These are phyloP conservation scores for Coemansia reversa DNA, from an alignment of 192 early-diverging fungal genomes.

Conservation along the genomic window DNA sequence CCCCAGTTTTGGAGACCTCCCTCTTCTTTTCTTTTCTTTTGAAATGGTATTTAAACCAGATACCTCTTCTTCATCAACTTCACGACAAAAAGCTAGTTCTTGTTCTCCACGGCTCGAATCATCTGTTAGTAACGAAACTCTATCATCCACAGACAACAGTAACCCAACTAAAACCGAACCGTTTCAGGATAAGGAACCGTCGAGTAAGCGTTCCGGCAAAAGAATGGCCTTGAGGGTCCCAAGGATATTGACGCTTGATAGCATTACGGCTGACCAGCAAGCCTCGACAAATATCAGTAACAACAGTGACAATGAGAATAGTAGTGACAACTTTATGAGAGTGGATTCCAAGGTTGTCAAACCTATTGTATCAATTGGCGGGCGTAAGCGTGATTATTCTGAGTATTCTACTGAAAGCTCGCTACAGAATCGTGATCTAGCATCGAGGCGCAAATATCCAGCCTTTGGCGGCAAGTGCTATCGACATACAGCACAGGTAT, in stretches of 20 bases:
- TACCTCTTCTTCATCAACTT: neutral
- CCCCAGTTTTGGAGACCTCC: neutral
- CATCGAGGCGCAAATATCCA: conserved; percentile 41
- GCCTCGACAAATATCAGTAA: neutral
- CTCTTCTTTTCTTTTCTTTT: neutral
- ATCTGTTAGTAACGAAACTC: neutral
- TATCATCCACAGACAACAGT: neutral
- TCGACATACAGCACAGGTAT: conserved; percentile 52
- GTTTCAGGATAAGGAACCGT: neutral
- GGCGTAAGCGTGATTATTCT: conserved; percentile 42
- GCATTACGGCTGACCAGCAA: conserved; percentile 3
- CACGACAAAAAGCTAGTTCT: neutral
- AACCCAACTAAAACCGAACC: neutral
- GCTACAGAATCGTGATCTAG: conserved; percentile 18
- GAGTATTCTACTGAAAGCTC: conserved; percentile 19
- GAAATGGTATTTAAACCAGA: neutral
- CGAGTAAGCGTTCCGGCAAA: neutral
- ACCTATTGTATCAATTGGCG: neutral
- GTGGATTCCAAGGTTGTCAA: neutral
- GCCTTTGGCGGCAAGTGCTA: conserved; percentile 55
- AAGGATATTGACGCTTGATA: neutral
- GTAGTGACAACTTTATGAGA: neutral
- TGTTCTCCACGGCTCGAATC: neutral
- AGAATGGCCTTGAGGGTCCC: neutral
- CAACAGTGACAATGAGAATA: neutral